Base-by-base conservation (phyloP, 2,329 filamentous ascomycete species). In the Fusarium foetens region DNA sequence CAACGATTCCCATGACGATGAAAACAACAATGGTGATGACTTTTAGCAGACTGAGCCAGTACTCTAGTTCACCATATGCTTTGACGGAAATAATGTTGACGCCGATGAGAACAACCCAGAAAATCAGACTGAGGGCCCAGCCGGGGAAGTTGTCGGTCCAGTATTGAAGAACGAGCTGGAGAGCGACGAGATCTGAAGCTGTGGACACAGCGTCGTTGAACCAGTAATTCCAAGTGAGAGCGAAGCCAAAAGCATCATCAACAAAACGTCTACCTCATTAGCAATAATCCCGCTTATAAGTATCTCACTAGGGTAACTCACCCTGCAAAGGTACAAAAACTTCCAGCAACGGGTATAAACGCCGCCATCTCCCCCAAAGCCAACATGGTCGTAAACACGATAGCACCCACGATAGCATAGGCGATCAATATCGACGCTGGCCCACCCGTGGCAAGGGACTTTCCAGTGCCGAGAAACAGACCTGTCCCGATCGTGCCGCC, bases 121-220 rank as follows among this genome's bases (percentile, higher is more conserved):
- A 90, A 36, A 91, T 89, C 58, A 91, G 76, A 72, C 88, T 90
- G 48, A 91, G 81, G 0, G 86, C 90, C 85, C 89, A 91, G 4
- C 89, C 89, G 0, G 90, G 90, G 57, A 92, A 89, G 66, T 86
- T 85, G 48, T 88, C 85, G n/a, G 39, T 87, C 89, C 90, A 92
- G 76, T 89, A 91, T 52, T 89, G 80, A 58, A 91, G 79, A 4
- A 92, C 76, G 5, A 92, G 80, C 85, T 82, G 81, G 31, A 82
- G 68, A 3, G 81, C 81, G 25, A 91, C 87, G 31, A 92, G 80
- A 79, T 92, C 90, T 0, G 88, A 83, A 1, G 89, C 90, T 3
- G 80, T 81, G 0, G 81, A 82, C 1, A 82, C 80, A 31, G 89
- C 89, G 79, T 91, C 89, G 76, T 92, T 91, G 74, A 91, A 90